Evolutionary conservation across 2,329 filamentous ascomycete genomes (phyloP), one percentile per base, ranked within the genome.

Genomic region (Penicillium sp.): DNA sequence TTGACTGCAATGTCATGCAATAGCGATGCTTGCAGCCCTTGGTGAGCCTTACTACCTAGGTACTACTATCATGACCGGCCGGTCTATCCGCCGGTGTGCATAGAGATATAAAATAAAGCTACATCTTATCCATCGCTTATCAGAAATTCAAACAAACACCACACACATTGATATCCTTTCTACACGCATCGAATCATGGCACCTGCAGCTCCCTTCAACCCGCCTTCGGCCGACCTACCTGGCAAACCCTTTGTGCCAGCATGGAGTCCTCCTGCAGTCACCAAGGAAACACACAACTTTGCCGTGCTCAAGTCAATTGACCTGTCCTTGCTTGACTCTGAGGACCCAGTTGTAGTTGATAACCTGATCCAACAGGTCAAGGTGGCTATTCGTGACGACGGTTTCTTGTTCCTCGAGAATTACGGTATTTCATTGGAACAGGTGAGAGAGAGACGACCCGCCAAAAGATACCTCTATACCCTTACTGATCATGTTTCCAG

Each of bases 341-440:
- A 72, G 1, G 73, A 77, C 53, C 70, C 73, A 7, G 65, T 69
- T 2, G 73, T 79, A 0, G 75, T 79, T 1, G 70, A 76, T 16
- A 59, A 68, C 2, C 71, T 81, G 3, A 71, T 81, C 3, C 77
- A 45, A 71, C n/a, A 74, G 50, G 72, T 74, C 35, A 78, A 77
- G 59, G 49, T 59, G 5, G 76, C 75, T 3, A 77, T 78, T 53
- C 69, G 71, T 6, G 70, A 77, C 21, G 75, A 77, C 60, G 75
- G 75, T 0, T 77, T 78, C 50, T 63, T 78, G 5, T 80, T 79
- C 63, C 66, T 81, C 0, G 74, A 78, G 60, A 79, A 82, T 64
- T 80, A 81, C 57, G 79, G 78, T 16, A 64, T 81, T 23, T 79
- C 77, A 1, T 59, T 81, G 5, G 77, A 76, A 45, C 69, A 79